Base-by-base conservation (phyloP, 1,284 basidiomycete genomes). In the Leccinum solheimii region DNA sequence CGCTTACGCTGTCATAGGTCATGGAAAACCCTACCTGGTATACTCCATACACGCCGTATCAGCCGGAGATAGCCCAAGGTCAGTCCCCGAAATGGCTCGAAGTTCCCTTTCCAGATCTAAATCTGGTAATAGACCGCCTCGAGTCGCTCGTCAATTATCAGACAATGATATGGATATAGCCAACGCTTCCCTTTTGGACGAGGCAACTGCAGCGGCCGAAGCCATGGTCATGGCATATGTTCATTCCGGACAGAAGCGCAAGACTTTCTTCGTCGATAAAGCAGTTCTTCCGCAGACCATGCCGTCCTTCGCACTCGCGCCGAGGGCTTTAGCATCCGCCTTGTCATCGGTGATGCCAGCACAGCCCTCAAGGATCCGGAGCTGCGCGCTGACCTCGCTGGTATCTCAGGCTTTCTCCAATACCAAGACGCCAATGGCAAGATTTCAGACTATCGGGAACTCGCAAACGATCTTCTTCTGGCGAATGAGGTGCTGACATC, bases 11-110 rank as follows among this genome's bases (percentile, higher is more conserved):
- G 56, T 14, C n/a, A 14, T 64, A 95, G 93, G 80, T 97, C 65
- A 90, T 95, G 80, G 96, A 99, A 78, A 98, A 97, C 75, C 97
- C 96, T 23, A 92, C 91, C 10, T 99, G 97, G 97, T 98, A 98
- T 78, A 98, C 96, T 3, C 94, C 93, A 55, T 98, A 98, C 77
- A 98, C 95, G 2, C 96, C 97, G 1, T 92, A 91, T 74, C 94
- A 97, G 75, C 92, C 94, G 7, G 94, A 97, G 79, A 91, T 97
- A 72, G 87, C 95, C 19, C 94, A 97, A 84, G 94, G 94, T 90
- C 68, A 7, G 77, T 66, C 61, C 57, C 57, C 50, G 58, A 40
- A 52, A 68, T 26, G 59, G 43, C 58, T 43, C 26, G 26, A 26
- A 26, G 26, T 59, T 62, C 27, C 51, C 21, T 58, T 36, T 26